Evolutionary conservation across 2,329 filamentous ascomycete species (phyloP).

Genomic region (Calonectria naviculata): DNA sequence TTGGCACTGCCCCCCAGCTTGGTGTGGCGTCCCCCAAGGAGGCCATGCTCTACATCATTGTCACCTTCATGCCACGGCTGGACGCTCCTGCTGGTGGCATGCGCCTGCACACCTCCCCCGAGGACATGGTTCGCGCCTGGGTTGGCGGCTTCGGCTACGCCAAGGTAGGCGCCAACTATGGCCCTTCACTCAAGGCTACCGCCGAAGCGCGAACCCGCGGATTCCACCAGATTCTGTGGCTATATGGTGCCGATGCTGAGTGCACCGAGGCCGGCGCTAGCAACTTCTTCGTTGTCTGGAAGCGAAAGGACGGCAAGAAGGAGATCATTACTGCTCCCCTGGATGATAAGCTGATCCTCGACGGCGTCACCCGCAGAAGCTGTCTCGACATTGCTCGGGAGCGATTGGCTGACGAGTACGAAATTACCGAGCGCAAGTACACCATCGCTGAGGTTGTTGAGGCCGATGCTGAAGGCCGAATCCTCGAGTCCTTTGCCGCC

Average conservation of each 20-base stretch:
- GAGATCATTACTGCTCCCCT: constrained; percentile 86
- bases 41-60: constrained; percentile 90
- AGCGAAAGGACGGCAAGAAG: constrained; percentile 60
- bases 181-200: constrained; percentile 83
- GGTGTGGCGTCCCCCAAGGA: constrained; percentile 84
- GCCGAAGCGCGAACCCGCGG: constrained; percentile 78
- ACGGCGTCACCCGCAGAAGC: constrained; percentile 87
- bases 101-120: constrained; percentile 80
- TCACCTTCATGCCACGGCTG: constrained; percentile 69
- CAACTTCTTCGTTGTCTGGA: constrained; percentile 92
- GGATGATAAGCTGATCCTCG: constrained; percentile 84
- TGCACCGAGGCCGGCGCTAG: constrained; percentile 93
- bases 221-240: constrained; percentile 93
- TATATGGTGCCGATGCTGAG: constrained; percentile 80
- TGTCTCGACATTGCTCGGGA: constrained; percentile 78
- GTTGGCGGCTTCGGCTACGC: constrained; percentile 92
- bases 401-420: constrained; percentile 68
- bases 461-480: constrained; percentile 78
- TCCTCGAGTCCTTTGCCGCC: constrained; percentile 87
- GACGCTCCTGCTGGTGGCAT: constrained; percentile 67
- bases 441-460: constrained; percentile 82
- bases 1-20: constrained; percentile 83
- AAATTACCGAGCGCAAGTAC: constrained; percentile 85
- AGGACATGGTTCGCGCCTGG: constrained; percentile 92
- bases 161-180: constrained; percentile 95